Base-by-base conservation (phyloP, 2,329 filamentous ascomycete genomes). In the Zopfia rhizophila region DNA sequence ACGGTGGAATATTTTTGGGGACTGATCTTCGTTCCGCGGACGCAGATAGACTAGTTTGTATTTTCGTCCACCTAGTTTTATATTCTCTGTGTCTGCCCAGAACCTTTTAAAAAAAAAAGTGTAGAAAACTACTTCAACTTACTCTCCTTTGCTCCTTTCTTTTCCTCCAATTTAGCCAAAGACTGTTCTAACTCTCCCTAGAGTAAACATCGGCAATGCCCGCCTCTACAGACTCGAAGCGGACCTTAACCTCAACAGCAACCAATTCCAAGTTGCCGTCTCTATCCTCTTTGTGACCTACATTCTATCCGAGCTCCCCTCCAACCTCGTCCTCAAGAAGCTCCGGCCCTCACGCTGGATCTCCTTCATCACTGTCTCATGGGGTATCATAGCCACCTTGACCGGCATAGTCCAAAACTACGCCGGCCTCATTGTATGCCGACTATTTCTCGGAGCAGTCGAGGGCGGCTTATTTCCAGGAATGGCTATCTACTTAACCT, bases 381-480 rank as follows among this genome's bases (percentile, higher is more conserved):
- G 85, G 84, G 78, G 86, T 3, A 75, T 88, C 46, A 77, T 90
- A 30, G 84, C 88, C n/a, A 85, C 84, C 1, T 78, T 86, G 57
- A 89, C 84, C 0, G 89, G 89, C 0, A 75, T 92, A 3, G 83
- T 85, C 11, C 75, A 86, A 28, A 85, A 76, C 50, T 91, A 86
- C 61, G 82, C 77, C 30, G 78, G 82, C 2, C 74, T 92, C 3
- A 72, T 91, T n/a, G 87, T 82, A 5, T 86, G 84, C 53, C 84
- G 88, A 4, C 63, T 91, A 0, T 72, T 91, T 11, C 80, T 91
- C 0, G 88, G 88, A 4, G 76, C 81, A 5, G 78, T 89, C 27
- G 87, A 90, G 69, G 86, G 86, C 0, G 87, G 87, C 0, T 73
- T 90, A 0, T 89, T 90, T 54, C 87, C 88, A 0, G 87, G 87